Evolutionary conservation across 2,329 filamentous ascomycete genomes (phyloP).

Genomic region (Pseudogymnoascus destructans): DNA sequence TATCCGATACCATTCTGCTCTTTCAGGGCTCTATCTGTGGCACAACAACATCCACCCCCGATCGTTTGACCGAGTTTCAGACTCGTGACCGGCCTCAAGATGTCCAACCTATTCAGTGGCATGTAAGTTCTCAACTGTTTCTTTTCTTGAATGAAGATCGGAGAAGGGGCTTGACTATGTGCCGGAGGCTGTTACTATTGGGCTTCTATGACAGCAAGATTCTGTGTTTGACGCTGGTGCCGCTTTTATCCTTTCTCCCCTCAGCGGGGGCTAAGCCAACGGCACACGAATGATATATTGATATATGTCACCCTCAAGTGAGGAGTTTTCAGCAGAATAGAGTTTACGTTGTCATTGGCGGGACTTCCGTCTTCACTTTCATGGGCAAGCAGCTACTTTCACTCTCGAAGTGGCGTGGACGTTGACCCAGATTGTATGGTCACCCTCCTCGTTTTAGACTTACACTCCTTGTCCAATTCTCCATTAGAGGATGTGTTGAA

Average conservation of each 20-base stretch:
- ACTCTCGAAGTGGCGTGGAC: neutral
- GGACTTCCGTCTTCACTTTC: neutral
- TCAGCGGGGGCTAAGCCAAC: neutral
- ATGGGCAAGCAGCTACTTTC: neutral
- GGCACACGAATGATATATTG: neutral
- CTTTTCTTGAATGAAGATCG: neutral
- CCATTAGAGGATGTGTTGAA: neutral
- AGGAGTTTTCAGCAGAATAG: neutral
- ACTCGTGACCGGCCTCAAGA: conserved; percentile 13
- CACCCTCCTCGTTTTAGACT: neutral
- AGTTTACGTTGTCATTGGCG: neutral
- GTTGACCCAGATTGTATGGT: neutral
- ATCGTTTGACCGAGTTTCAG: conserved; percentile 7
- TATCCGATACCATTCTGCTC: neutral
- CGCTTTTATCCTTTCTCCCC: neutral
- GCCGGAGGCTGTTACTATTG: neutral
- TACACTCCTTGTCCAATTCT: neutral
- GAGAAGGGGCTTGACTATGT: neutral
- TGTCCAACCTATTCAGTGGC: conserved; percentile 27
- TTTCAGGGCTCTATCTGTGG: neutral
- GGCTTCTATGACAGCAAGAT: conserved; percentile 1
- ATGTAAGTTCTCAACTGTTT: conserved; percentile 21
- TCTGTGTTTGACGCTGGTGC: neutral
- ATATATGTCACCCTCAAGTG: neutral
- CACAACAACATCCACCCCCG: conserved; percentile 2